Evolutionary conservation across 1,284 basidiomycete genomes (phyloP).

Genomic region (Trichosporon sp.): DNA sequence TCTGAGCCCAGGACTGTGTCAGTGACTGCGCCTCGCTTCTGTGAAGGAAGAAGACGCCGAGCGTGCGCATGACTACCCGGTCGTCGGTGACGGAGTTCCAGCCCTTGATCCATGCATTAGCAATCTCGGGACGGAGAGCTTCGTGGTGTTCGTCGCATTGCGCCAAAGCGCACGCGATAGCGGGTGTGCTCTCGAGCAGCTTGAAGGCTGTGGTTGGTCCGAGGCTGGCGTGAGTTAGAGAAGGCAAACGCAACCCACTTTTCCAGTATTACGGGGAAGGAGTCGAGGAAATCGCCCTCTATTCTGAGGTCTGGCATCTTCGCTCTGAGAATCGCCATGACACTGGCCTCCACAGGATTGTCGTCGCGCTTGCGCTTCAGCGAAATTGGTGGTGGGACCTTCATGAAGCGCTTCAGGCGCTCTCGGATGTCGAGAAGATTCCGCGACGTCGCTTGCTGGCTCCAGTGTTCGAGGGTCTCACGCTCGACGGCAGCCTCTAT

Average conservation of each 20-base stretch:
- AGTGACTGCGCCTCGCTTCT: background rate
- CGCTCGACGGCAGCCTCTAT: background rate
- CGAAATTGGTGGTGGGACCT: conserved; percentile 9
- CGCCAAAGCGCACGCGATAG: conserved; percentile 16
- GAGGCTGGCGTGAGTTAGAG: background rate
- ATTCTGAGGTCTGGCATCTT: conserved; percentile 14
- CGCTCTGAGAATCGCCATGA: conserved; percentile 2
- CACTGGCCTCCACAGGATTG: background rate
- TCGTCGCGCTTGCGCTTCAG: conserved; percentile 17
- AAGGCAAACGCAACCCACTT: background rate
- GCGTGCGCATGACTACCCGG: conserved; percentile 16
- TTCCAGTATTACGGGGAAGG: background rate
- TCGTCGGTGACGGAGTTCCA: conserved; percentile 8
- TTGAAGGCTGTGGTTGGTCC: conserved; percentile 1
- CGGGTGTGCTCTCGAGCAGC: conserved; percentile 6
- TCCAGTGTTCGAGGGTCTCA: conserved; percentile 6
- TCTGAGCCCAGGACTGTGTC: conserved; percentile 8
- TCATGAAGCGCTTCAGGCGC: conserved; percentile 5
- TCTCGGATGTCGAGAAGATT: conserved; percentile 9
- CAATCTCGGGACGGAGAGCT: background rate
- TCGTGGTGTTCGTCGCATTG: conserved; percentile 10
- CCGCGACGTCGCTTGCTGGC: background rate
- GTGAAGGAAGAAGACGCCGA: conserved; percentile 21
- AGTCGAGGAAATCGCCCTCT: conserved; percentile 7
- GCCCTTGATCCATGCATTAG: background rate